Percentiles rank a stretch among this genome's conserved stretches.
phyloP scores from a whole-genome alignment of 768 basidiomycete genomes.

The Psilocybe cubensis region DNA sequence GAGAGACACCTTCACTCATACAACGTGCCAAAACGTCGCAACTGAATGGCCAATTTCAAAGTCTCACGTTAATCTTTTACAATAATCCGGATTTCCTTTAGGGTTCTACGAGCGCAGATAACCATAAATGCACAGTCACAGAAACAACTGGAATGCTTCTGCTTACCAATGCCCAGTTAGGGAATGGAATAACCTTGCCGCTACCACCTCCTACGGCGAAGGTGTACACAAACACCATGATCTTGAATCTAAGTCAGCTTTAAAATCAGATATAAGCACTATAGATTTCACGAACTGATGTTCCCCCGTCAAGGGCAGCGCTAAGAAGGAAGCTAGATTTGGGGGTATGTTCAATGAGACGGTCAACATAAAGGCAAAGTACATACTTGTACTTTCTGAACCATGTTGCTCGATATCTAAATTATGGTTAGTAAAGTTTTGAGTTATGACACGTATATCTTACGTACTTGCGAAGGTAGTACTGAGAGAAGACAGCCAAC shows the following conservation, averaged over 20 bases:
- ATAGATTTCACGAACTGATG: conserved; percentile 39
- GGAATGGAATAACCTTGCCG: conserved; percentile 38
- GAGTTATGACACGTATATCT: background rate
- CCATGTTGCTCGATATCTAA: conserved; percentile 42
- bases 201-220: conserved; percentile 50
- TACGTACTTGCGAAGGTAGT: conserved; percentile 37
- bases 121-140: no score
- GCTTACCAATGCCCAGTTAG: conserved; percentile 42
- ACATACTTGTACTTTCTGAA: conserved; percentile 48
- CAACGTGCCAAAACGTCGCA: no score
- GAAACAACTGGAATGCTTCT: no score
- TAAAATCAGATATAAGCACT: background rate
- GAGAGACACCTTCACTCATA: no score
- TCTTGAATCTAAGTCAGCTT: background rate
- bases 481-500: conserved; percentile 45
- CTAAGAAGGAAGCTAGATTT: conserved; percentile 40
- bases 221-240: conserved; percentile 46
- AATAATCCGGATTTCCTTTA: no score
- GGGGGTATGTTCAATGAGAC: no score
- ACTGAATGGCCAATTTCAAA: no score
- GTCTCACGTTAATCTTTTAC: no score
- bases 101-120: no score
- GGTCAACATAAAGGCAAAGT: background rate
- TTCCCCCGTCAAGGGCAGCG: conserved; percentile 55
- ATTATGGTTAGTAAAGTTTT: background rate